Conservation (phyloP, 805 yeast species). For the Nakazawaea sp. region DNA sequence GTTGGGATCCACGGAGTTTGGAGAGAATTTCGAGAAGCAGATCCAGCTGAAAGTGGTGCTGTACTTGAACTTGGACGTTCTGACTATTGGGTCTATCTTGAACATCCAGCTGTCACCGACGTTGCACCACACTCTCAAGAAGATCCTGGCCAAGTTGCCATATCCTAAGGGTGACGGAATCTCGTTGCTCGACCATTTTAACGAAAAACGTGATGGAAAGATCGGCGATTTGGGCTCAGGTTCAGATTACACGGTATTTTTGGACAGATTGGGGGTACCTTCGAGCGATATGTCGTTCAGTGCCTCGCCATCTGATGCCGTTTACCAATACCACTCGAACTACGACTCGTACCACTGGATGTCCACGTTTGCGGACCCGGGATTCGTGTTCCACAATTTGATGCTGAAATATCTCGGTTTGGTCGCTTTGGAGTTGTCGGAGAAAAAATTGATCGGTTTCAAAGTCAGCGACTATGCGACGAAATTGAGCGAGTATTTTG, state of each 20-base stretch:
- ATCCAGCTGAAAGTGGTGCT: constrained; percentile 51
- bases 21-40: constrained; percentile 46
- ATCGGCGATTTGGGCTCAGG: constrained; percentile 60
- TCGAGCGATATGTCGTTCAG: constrained; percentile 55
- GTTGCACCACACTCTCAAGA: constrained; percentile 37
- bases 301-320: constrained; percentile 38
- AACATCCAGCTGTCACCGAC: constrained; percentile 53
- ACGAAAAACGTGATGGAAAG: constrained; percentile 19
- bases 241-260: constrained; percentile 59
- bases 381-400: constrained; percentile 50
- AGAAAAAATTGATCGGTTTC: constrained; percentile 37
- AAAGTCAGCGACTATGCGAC: constrained; percentile 32
- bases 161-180: constrained; percentile 31
- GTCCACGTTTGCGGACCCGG: constrained; percentile 55
- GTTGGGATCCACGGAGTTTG: constrained; percentile 75
- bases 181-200: constrained; percentile 29
- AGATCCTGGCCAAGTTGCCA: constrained; percentile 34
- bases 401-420: constrained; percentile 48
- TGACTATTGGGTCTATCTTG: constrained; percentile 49
- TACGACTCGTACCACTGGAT: constrained; percentile 73
- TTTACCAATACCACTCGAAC: constrained; percentile 72
- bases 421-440: constrained; percentile 39
- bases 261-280: constrained; percentile 54
- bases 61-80: constrained; percentile 64
- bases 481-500: constrained; percentile 29